Evolutionary conservation across 2,329 filamentous ascomycete species (phyloP), one percentile per base, ranked within the genome.

Genomic region (Cordyceps javanica): DNA sequence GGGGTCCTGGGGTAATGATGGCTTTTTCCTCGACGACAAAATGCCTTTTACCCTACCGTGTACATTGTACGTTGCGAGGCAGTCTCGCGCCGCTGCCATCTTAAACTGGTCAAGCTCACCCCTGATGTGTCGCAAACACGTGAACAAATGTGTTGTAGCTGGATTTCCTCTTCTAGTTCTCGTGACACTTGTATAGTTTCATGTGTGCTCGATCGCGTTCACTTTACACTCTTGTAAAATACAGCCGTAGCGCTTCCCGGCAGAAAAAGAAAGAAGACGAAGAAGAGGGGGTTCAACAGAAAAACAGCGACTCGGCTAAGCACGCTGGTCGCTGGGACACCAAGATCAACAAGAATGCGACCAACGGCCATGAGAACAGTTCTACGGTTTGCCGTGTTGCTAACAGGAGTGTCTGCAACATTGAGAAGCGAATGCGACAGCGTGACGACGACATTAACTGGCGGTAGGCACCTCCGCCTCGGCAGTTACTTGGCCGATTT

Each of bases 171-270:
- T 14, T 19, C 42, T 14, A 14, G 16, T 6, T 25, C 11, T 10
- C 42, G 50, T 53, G 42, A 42, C 50, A 53, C 50, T 42, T n/a
- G 2, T 23, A 30, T 53, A n/a, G 50, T 53, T 53, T 53, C 36
- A 42, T 42, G 16, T 32, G n/a, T 32, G 10, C 25, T 53, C n/a
- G 3, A 3, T 21, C 16, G 13, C 7, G 38, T 23, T n/a, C 50
- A 8, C 25, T n/a, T 53, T 13, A 26, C 28, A 21, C 8, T 52
- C 11, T 42, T 23, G 36, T 30, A 11, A 19, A 51, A 13, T 7
- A 19, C 10, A 7, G 21, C 36, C 25, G 16, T 19, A 26, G 42
- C 42, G 50, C n/a, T 10, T 26, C 38, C 19, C 32, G 8, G 19
- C n/a, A n/a, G n/a, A n/a, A n/a, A 9, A 25, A 34, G 28, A 25